Conservation (phyloP, 2,329 filamentous ascomycete species). For the Tolypocladium capitatum region DNA sequence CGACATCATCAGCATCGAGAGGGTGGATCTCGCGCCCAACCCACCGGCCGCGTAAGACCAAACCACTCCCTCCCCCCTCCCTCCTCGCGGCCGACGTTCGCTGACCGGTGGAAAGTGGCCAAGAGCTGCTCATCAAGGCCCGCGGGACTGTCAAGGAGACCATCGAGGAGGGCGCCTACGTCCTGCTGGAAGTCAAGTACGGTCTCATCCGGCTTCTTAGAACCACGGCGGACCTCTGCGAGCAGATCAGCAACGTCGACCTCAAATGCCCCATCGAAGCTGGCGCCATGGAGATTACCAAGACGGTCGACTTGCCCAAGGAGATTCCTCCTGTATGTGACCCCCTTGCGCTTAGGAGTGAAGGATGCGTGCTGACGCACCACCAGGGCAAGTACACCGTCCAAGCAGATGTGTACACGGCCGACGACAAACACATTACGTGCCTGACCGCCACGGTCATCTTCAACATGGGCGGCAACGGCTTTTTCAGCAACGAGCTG, state of each 20-base stretch:
- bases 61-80: background rate
- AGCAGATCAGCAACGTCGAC: slow-evolving; percentile 78
- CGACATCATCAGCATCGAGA: slow-evolving; percentile 63
- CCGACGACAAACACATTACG: slow-evolving; percentile 62
- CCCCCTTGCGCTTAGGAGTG: background rate
- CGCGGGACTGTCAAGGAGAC: slow-evolving; percentile 58
- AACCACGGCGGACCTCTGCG: slow-evolving; percentile 72
- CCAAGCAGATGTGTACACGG: slow-evolving; percentile 68
- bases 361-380: slow-evolving; percentile 7
- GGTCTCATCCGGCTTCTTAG: slow-evolving; percentile 82
- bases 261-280: slow-evolving; percentile 78
- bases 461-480: slow-evolving; percentile 33
- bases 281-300: slow-evolving; percentile 59
- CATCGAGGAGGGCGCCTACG: slow-evolving; percentile 67
- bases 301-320: slow-evolving; percentile 71
- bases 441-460: slow-evolving; percentile 67
- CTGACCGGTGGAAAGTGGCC: slow-evolving; percentile 45
- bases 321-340: slow-evolving; percentile 75
- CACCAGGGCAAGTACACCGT: slow-evolving; percentile 78
- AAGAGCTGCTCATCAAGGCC: slow-evolving; percentile 66
- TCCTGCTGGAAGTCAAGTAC: slow-evolving; percentile 81
- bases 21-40: slow-evolving; percentile 73
- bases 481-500: slow-evolving; percentile 28
- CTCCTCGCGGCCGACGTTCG: background rate
- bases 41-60: slow-evolving; percentile 62